Evolutionary conservation across 176 grass and related monocot genomes (phyloP), one percentile per base, ranked within the genome.

Genomic region (Oryza glaberrima): DNA sequence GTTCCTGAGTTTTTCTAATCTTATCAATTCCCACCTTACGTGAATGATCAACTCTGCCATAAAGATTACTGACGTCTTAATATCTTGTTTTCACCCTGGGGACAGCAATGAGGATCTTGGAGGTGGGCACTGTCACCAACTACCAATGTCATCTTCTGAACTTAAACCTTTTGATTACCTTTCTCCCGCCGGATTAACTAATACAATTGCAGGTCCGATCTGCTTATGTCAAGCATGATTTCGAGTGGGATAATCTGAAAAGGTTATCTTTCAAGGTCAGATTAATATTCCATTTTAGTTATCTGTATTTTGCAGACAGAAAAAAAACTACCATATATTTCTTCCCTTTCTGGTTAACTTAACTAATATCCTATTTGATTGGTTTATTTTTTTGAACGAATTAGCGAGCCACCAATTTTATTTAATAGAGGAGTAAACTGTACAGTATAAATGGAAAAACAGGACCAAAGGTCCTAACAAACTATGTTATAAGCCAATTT

Each of bases 181-280:
- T 12, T 44, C 76, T 30, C 38, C 4, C 40, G 80, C 34, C 28
- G 10, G 13, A 64, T 81, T 70, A 36, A 60, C 5, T 32, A 3
- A 46, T 77, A 19, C 19, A 73, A 28, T 43, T 86, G 61, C 83
- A 95, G 95, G 95, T 98, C 28, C 89, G 95, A 76, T 98, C 95
- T 45, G 91, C 84, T 67, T 98, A 98, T 83, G 65, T 82, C 5
- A 95, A 98, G 58, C 87, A 32, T 32, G 95, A 98, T 92, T 98
- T 98, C 67, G 95, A 98, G 87, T 98, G 93, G 95, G 95, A 98
- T 15, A 98, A 95, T 34, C 81, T 98, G 36, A 83, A 95, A 73
- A 95, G 91, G 30, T 88, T 98, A 79, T 88, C 93, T 4, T 95
- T 95, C 61, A 92, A 93, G 92, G 92, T 94, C 45, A 4, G 14